Evolutionary conservation across 1,284 basidiomycete species (phyloP).

Genomic region (Cutaneotrichosporon cutaneum): DNA sequence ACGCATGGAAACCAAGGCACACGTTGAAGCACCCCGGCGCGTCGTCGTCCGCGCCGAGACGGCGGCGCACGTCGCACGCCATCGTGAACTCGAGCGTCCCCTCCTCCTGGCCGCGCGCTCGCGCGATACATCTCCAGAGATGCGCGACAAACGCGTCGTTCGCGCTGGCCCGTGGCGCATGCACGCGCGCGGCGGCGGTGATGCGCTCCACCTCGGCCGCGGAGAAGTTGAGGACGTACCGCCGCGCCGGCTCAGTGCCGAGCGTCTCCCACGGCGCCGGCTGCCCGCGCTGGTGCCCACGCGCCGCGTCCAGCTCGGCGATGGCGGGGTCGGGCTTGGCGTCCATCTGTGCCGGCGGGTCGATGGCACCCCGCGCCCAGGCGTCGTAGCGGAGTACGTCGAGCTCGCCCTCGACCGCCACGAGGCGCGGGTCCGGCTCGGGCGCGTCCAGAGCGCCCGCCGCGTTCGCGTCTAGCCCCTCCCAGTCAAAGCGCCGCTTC

Average conservation of each 20-base stretch:
- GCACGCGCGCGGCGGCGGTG: slow-evolving; percentile 15
- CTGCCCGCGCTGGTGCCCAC: slow-evolving; percentile 31
- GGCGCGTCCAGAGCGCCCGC: slow-evolving; percentile 14
- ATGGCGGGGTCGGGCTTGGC: background rate
- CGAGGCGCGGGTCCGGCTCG: background rate
- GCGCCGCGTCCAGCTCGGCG: slow-evolving; percentile 21
- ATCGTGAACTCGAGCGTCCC: slow-evolving; percentile 42
- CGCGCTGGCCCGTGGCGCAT: background rate
- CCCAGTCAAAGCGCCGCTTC: slow-evolving; percentile 6
- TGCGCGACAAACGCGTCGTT: slow-evolving; percentile 57
- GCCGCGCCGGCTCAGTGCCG: slow-evolving; percentile 39
- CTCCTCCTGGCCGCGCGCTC: slow-evolving; percentile 42
- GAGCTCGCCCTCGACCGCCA: slow-evolving; percentile 6
- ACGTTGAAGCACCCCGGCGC: slow-evolving; percentile 26
- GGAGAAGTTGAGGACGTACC: slow-evolving; percentile 52
- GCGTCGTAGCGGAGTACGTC: slow-evolving; percentile 24
- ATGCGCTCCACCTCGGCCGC: slow-evolving; percentile 50
- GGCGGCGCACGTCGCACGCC: slow-evolving; percentile 50
- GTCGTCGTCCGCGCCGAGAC: slow-evolving; percentile 37
- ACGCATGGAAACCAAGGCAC: slow-evolving; percentile 50
- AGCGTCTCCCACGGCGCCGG: slow-evolving; percentile 54
- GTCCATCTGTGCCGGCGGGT: background rate
- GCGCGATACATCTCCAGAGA: slow-evolving; percentile 53
- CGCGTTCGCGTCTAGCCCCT: slow-evolving; percentile 1
- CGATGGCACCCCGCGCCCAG: slow-evolving; percentile 10